Conservation (phyloP, 768 basidiomycete species). For the Postia placenta region DNA sequence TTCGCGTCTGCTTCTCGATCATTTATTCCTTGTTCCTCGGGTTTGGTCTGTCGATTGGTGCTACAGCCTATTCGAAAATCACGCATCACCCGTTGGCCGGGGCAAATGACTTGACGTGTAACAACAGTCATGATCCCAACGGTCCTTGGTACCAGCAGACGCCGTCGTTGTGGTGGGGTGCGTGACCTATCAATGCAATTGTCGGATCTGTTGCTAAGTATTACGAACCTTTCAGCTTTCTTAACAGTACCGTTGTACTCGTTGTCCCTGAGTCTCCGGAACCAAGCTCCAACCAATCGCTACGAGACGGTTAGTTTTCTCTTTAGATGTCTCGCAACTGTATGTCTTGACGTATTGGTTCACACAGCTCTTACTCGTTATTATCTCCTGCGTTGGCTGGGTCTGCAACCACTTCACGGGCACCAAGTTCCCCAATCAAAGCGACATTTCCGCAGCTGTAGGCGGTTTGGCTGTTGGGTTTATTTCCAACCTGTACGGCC, state of each 20-base stretch:
- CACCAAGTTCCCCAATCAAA: conserved; percentile 55
- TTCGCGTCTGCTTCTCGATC: conserved; percentile 73
- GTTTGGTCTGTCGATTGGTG: conserved; percentile 80
- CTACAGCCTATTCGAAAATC: conserved; percentile 57
- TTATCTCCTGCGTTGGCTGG: conserved; percentile 69
- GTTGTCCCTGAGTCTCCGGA: conserved; percentile 57
- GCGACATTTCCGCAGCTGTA: conserved; percentile 73
- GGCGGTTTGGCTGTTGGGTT: conserved; percentile 81
- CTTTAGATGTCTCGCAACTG: neutral
- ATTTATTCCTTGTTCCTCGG: conserved; percentile 72
- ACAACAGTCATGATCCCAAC: conserved; percentile 42
- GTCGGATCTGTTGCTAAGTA: neutral
- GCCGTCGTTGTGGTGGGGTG: conserved; percentile 69
- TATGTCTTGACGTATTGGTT: neutral
- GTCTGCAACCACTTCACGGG: conserved; percentile 69
- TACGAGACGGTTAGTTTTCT: conserved; percentile 49
- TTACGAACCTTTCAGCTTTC: conserved; percentile 40
- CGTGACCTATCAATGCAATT: conserved; percentile 14
- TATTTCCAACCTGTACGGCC: conserved; percentile 71
- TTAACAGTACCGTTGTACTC: conserved; percentile 68
- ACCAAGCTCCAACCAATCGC: conserved; percentile 51
- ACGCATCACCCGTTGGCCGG: conserved; percentile 40
- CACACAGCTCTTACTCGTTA: conserved; percentile 42
- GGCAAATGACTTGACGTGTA: conserved; percentile 57
- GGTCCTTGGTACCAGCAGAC: conserved; percentile 73